Conservation (phyloP, 1,139 yeast species). For the Taphrina wiesneri region DNA sequence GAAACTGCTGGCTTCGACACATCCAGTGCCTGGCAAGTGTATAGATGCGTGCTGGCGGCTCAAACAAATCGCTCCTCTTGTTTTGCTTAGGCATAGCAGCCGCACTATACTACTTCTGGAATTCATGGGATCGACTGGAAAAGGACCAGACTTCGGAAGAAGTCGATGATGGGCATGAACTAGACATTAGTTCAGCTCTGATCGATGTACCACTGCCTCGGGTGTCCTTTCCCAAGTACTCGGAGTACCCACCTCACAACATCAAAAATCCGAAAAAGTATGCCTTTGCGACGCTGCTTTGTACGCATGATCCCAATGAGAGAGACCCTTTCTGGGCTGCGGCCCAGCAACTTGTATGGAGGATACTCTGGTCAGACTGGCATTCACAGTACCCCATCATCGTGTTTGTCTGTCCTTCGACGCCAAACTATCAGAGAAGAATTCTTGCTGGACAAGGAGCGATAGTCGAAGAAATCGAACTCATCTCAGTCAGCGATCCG, state of each 20-base stretch:
- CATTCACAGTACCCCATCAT: conserved; percentile 11
- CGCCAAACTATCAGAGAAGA: conserved; percentile 2
- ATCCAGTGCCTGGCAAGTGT: neutral
- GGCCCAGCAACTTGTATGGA: conserved; percentile 17
- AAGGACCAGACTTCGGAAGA: neutral
- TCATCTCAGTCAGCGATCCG: conserved; percentile 3
- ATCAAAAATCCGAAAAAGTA: neutral
- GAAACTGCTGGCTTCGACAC: neutral
- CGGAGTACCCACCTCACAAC: conserved; percentile 12
- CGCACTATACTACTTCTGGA: neutral
- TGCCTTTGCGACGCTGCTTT: conserved; percentile 19
- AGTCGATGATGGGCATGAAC: neutral
- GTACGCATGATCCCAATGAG: conserved; percentile 14
- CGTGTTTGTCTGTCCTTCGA: conserved; percentile 20
- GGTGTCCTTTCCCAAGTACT: conserved; percentile 5
- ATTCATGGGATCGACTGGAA: neutral
- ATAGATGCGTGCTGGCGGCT: neutral
- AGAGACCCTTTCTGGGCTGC: conserved; percentile 18
- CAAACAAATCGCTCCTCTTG: neutral
- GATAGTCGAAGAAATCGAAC: conserved; percentile 7
- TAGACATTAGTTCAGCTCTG: neutral
- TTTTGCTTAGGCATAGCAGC: neutral
- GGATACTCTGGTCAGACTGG: conserved; percentile 23
- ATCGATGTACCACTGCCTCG: conserved; percentile 18
- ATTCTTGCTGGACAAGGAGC: conserved; percentile 23